These are phyloP conservation scores for Dictyostelium capitatum DNA, from an alignment of 78 protist species.

Conservation along the genomic window DNA sequence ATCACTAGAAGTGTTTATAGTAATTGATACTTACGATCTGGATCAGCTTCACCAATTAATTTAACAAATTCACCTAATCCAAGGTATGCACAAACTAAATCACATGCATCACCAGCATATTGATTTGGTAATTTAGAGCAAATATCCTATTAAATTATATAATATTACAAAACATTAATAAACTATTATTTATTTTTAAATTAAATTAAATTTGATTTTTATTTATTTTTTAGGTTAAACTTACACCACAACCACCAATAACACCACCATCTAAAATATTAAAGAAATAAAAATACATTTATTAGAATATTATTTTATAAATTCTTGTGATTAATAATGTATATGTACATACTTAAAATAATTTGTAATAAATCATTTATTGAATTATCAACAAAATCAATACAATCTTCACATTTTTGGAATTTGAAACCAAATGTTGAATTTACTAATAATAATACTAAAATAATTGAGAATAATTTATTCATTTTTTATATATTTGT, in stretches of 20 bases:
- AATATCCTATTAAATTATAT: no score
- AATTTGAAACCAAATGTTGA: not conserved
- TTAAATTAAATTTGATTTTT: no score
- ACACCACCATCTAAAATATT: slow-evolving; percentile 31
- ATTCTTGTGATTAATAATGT: no score
- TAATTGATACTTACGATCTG: not conserved
- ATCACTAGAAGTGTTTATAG: no score
- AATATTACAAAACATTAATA: no score
- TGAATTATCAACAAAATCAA: not conserved
- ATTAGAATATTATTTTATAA: not conserved
- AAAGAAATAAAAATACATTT: not conserved
- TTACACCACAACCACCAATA: slow-evolving; percentile 42
- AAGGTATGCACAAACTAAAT: not conserved
- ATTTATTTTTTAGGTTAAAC: no score
- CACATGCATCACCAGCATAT: not conserved
- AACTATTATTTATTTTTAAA: no score
- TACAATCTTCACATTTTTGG: not conserved
- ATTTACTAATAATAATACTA: not conserved
- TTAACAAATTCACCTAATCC: not conserved
- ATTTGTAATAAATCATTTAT: not conserved
- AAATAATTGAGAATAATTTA: not conserved
- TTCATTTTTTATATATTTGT: not conserved
- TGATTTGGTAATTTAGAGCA: slow-evolving; percentile 9
- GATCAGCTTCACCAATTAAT: not conserved
- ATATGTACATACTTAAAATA: not conserved